Evolutionary conservation across 169 alveolate species (phyloP), one percentile per base, ranked within the genome.

Genomic region (Eimeria praecox): DNA sequence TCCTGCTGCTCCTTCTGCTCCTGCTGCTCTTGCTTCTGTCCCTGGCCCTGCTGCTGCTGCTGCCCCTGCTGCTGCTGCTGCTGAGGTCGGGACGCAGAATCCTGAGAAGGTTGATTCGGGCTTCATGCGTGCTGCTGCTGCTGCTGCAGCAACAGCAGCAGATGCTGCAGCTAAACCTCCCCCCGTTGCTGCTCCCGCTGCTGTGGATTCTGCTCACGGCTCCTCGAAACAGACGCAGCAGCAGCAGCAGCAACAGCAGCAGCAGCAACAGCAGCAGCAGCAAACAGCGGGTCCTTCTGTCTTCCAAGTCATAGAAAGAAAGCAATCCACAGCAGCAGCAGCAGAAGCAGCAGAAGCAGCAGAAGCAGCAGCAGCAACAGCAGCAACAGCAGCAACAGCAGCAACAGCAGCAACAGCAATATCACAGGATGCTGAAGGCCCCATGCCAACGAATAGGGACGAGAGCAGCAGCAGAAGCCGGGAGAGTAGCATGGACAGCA

Each of bases 31-130:
- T 59, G 30, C 69, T n/a, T n/a, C n/a, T n/a, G n/a, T n/a, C n/a
- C n/a, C n/a, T n/a, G n/a, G n/a, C n/a, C n/a, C 69, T 59, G 69
- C 69, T 59, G 69, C 30, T 59, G 30, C 69, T 59, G 69, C n/a
- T 59, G 30, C 12, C 22, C 8, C 1, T 22, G 69, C 69, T 59
- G 69, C 69, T 59, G 30, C 69, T n/a, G 69, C 8, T 59, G 69
- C 69, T 59, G 0, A 3, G 12, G 69, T n/a, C n/a, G n/a, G n/a
- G n/a, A n/a, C n/a, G n/a, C n/a, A n/a, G n/a, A n/a, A n/a, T n/a
- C n/a, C n/a, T n/a, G n/a, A n/a, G n/a, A n/a, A n/a, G n/a, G n/a
- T n/a, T n/a, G n/a, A n/a, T n/a, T n/a, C n/a, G n/a, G n/a, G n/a
- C n/a, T n/a, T n/a, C n/a, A n/a, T n/a, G n/a, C n/a, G n/a, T n/a